These are phyloP conservation scores for Solanum chiquidenum DNA, from an alignment of 257 asterid genomes.

Conservation along the genomic window DNA sequence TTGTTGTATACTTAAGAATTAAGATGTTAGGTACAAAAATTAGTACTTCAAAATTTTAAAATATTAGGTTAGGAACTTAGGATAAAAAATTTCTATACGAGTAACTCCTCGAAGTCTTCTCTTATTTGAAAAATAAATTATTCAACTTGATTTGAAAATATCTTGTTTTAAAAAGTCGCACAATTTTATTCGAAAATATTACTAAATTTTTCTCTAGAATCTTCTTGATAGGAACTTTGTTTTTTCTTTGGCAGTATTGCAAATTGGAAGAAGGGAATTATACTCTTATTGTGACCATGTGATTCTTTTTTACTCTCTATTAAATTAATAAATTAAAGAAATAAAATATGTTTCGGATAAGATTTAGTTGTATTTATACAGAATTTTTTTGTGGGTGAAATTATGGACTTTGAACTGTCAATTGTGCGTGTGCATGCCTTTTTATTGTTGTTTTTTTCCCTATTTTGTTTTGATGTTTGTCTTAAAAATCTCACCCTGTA, in stretches of 20 bases:
- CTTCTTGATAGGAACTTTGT: neutral
- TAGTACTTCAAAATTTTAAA: neutral
- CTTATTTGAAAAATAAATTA: too few relatives aligned
- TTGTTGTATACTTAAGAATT: too few relatives aligned
- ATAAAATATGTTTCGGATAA: neutral
- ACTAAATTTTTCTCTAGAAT: neutral
- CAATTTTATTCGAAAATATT: neutral
- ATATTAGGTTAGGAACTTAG: neutral
- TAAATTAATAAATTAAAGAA: neutral
- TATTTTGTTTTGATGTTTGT: neutral
- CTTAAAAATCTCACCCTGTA: neutral
- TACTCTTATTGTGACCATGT: neutral
- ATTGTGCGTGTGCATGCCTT: neutral
- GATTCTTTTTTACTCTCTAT: neutral
- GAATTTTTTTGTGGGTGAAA: neutral
- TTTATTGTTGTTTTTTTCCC: neutral
- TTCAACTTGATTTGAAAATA: too few relatives aligned
- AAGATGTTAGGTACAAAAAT: too few relatives aligned
- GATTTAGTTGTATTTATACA: neutral
- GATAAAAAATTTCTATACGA: neutral
- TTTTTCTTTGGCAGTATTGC: neutral
- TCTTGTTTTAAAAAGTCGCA: fast-evolving
- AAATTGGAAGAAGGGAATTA: neutral
- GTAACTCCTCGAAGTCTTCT: neutral
- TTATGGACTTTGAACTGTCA: neutral